Evolutionary conservation across 23 red algal species (phyloP).

Genomic region (Gracilaria domingensis): DNA sequence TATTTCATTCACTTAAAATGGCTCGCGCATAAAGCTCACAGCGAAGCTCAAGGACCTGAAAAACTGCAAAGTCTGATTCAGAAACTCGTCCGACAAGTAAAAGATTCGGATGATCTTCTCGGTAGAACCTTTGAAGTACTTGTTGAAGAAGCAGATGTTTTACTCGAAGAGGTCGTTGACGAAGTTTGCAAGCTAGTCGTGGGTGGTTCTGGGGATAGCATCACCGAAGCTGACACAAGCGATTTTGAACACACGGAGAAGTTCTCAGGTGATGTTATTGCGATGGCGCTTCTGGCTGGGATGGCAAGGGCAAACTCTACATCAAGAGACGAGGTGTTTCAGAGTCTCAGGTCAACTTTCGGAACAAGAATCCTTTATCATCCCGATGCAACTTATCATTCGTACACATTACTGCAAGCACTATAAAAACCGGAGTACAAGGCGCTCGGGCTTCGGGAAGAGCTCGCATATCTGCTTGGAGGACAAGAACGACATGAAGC

Average conservation of each 20-base stretch:
- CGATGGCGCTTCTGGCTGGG: conserved; percentile 49
- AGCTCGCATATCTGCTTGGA: conserved; percentile 60
- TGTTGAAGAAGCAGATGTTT: conserved; percentile 56
- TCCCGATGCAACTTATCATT: conserved; percentile 40
- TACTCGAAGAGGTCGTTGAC: conserved; percentile 29
- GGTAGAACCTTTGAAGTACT: conserved; percentile 36
- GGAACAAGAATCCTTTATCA: conserved; percentile 39
- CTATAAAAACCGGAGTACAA: conserved; percentile 54
- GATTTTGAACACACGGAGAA: conserved; percentile 45
- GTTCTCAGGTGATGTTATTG: conserved; percentile 53
- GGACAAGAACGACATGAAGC: conserved; percentile 66
- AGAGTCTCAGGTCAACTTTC: conserved; percentile 38
- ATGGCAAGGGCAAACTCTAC: conserved; percentile 53
- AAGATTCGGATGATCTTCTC: conserved; percentile 54
- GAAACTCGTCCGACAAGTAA: conserved; percentile 15
- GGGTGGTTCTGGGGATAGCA: conserved; percentile 9
- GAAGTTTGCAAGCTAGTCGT: conserved; percentile 10
- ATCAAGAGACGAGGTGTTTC: conserved; percentile 33
- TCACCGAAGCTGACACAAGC: conserved; percentile 32
- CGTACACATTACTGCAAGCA: conserved; percentile 63
- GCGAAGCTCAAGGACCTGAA: conserved; percentile 40
- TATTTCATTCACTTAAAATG: conserved; percentile 63
- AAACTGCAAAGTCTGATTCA: conserved; percentile 46
- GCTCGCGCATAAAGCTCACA: conserved; percentile 39
- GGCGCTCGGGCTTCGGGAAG: conserved; percentile 57